Percentiles rank a stretch among this genome's conserved stretches.
Evolutionary conservation across 176 grass and related monocot genomes (phyloP).

Genomic region (Stipa capillata): DNA sequence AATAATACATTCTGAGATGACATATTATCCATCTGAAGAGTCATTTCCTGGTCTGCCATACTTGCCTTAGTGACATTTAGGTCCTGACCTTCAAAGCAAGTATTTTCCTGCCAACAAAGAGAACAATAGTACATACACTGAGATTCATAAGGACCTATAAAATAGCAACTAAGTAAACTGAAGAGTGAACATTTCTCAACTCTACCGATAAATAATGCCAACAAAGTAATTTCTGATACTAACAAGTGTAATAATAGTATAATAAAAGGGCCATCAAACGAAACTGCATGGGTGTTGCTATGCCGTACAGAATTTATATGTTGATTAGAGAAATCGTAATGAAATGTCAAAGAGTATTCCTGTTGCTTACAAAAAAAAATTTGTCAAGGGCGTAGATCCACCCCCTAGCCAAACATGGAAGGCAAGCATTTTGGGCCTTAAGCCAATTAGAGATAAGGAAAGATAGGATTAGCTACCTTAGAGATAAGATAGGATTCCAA

Average conservation of each 20-base stretch:
- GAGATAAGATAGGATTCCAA: too few species aligned
- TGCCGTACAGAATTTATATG: neutral
- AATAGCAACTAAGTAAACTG: slow-evolving; percentile 2
- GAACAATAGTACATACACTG: neutral
- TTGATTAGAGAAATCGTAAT: neutral
- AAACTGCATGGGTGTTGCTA: neutral
- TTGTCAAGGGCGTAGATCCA: too few species aligned
- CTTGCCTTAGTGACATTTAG: neutral
- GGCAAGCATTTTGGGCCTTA: too few species aligned
- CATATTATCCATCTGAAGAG: slow-evolving; percentile 16
- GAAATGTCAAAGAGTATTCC: neutral
- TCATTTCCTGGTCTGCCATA: neutral
- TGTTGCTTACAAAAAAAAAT: neutral
- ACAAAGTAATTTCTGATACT: neutral
- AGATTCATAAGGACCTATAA: slow-evolving; percentile 8
- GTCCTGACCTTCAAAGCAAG: slow-evolving; percentile 8
- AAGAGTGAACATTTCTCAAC: neutral
- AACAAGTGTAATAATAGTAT: neutral
- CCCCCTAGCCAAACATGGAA: too few species aligned
- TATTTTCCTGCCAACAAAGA: slow-evolving; percentile 37
- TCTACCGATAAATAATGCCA: neutral
- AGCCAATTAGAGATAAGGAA: too few species aligned
- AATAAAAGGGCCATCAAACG: neutral
- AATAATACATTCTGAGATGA: slow-evolving; percentile 3
- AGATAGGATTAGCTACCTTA: too few species aligned